Evolutionary conservation across 1,139 yeast species (phyloP).

Genomic region (Pneumocystis canis): DNA sequence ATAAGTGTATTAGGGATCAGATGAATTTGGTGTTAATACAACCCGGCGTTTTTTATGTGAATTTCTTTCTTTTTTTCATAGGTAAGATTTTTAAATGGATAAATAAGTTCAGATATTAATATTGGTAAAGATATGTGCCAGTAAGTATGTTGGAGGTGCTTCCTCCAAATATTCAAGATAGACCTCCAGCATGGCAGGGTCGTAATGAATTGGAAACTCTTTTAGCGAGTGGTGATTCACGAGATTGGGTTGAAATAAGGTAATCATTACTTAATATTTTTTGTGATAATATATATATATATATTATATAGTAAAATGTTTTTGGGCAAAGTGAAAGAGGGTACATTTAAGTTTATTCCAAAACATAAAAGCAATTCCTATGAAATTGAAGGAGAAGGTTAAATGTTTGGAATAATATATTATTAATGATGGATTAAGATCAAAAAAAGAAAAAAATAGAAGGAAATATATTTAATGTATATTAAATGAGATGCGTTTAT

Average conservation of each 20-base stretch:
- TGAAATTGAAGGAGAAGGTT: not conserved
- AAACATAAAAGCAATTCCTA: not conserved
- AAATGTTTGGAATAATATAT: too few species aligned
- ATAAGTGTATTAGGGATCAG: slow-evolving; percentile 43
- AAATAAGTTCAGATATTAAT: not conserved
- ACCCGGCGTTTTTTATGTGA: slow-evolving; percentile 90
- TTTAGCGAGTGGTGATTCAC: slow-evolving; percentile 68
- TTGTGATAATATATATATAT: not conserved
- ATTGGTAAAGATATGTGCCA: slow-evolving; percentile 49
- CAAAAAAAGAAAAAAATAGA: too few species aligned
- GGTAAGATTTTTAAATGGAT: slow-evolving; percentile 23
- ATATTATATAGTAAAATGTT: slow-evolving; percentile 1
- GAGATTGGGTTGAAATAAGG: slow-evolving; percentile 92
- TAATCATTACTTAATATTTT: slow-evolving; percentile 68
- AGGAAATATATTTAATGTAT: too few species aligned
- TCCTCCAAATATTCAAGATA: slow-evolving; percentile 80
- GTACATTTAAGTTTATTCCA: slow-evolving; percentile 2
- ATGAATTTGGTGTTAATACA: slow-evolving; percentile 78
- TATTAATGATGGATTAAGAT: too few species aligned
- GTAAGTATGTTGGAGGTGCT: slow-evolving; percentile 77
- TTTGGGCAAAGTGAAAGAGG: slow-evolving; percentile 4
- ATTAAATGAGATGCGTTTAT: too few species aligned
- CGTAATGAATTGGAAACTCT: slow-evolving; percentile 84
- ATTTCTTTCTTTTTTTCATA: slow-evolving; percentile 80
- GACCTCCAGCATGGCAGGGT: slow-evolving; percentile 93